phyloP scores from a whole-genome alignment of 2,329 filamentous ascomycete genomes.

The Paecilomyces formosus region DNA sequence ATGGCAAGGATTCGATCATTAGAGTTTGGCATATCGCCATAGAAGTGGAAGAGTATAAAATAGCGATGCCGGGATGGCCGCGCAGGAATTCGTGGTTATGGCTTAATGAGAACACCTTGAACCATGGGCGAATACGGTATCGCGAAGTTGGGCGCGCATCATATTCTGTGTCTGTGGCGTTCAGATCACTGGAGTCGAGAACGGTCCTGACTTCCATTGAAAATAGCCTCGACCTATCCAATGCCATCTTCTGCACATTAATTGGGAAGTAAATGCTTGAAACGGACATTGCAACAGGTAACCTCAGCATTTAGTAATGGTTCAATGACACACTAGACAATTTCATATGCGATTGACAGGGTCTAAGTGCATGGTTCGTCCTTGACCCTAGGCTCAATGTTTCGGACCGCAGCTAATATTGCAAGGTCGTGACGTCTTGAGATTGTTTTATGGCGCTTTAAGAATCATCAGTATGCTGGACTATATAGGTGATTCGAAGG shows the following conservation, averaged over 20 bases:
- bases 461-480: background rate
- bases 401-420: background rate
- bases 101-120: background rate
- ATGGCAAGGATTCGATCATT: background rate
- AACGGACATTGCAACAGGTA: background rate
- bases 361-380: background rate
- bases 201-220: background rate
- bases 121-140: background rate
- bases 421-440: background rate
- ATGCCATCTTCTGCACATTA: background rate
- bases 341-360: background rate
- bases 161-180: background rate
- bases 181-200: background rate
- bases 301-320: background rate
- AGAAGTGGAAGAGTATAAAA: background rate
- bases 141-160: background rate
- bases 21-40: background rate
- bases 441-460: background rate
- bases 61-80: background rate
- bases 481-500: background rate
- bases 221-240: background rate
- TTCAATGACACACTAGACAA: background rate
- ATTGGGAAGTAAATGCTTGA: background rate
- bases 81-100: background rate
- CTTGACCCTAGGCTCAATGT: background rate